These are phyloP conservation scores for Coniochaeta prunicola DNA, from an alignment of 2,329 filamentous ascomycete species.

Conservation along the genomic window DNA sequence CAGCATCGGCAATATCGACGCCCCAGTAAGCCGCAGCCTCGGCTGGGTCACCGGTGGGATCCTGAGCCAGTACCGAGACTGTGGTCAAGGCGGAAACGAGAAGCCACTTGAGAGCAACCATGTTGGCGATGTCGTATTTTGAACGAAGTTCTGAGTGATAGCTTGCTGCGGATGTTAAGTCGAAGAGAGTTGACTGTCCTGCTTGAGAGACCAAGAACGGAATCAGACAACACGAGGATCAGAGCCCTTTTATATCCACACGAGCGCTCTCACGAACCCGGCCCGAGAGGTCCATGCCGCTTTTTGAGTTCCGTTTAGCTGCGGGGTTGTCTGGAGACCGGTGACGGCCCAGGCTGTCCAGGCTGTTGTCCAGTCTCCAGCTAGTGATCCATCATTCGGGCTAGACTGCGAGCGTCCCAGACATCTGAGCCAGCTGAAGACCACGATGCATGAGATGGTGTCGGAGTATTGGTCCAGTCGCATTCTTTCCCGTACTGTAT, in stretches of 20 bases:
- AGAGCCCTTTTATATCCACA: not conserved
- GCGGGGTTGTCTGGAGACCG: not conserved
- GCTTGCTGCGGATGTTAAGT: not conserved
- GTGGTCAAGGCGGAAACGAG: not conserved
- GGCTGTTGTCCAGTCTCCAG: not conserved
- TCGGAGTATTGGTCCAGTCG: not conserved
- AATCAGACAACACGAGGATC: not conserved
- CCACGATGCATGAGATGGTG: not conserved
- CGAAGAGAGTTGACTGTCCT: not conserved
- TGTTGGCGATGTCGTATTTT: not conserved
- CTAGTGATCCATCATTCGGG: not conserved
- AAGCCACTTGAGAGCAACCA: constrained; percentile 2
- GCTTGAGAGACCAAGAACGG: not conserved
- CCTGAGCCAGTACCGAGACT: not conserved
- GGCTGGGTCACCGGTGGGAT: not conserved
- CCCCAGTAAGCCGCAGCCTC: not conserved
- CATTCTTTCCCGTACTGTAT: not conserved
- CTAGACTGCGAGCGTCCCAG: not conserved
- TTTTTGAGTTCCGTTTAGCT: not conserved
- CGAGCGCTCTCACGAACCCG: not conserved
- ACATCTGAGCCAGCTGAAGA: not conserved
- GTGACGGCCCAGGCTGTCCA: not conserved
- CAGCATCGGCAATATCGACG: not conserved
- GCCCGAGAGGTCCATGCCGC: not conserved
- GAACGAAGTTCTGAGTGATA: not conserved